Percentiles rank a stretch among this genome's conserved stretches.
These are phyloP conservation scores for Ajuga chamaepitys DNA, from an alignment of 257 asterid genomes.

Conservation along the genomic window DNA sequence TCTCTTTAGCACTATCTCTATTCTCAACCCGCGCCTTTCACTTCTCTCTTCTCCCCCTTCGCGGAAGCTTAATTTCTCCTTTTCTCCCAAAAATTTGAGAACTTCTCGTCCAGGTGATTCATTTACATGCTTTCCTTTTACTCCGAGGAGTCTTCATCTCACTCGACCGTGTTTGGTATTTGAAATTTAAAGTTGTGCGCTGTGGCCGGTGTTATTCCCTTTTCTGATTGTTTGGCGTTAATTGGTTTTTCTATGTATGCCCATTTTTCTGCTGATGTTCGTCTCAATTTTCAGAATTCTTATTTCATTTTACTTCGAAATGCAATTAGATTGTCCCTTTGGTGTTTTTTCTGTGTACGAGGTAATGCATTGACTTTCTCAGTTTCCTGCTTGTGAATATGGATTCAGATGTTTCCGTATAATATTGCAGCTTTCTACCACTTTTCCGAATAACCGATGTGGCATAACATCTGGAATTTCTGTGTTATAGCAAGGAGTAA, in stretches of 20 bases:
- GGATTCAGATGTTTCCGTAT: background rate
- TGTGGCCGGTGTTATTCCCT: background rate
- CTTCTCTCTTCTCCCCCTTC: constrained; percentile 21
- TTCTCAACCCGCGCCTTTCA: constrained; percentile 20
- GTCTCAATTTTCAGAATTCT: background rate
- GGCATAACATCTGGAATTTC: background rate
- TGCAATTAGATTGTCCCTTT: background rate
- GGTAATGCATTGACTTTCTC: background rate
- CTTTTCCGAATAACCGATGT: background rate
- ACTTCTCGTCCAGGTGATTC: constrained; percentile 36
- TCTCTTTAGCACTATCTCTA: constrained; percentile 17
- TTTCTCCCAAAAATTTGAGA: constrained; percentile 15
- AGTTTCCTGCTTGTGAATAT: background rate
- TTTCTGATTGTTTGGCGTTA: background rate
- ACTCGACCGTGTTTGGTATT: background rate
- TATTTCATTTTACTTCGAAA: background rate
- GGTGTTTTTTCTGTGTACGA: background rate
- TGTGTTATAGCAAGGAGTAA: background rate
- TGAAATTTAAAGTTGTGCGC: background rate
- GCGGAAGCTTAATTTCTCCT: constrained; percentile 20
- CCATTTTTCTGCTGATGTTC: background rate
- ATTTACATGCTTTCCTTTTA: background rate
- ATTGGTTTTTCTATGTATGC: background rate
- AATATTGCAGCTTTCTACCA: background rate
- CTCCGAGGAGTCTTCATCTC: background rate